Conservation (phyloP, 2,329 filamentous ascomycete species). For the Pyrenophora graminea region DNA sequence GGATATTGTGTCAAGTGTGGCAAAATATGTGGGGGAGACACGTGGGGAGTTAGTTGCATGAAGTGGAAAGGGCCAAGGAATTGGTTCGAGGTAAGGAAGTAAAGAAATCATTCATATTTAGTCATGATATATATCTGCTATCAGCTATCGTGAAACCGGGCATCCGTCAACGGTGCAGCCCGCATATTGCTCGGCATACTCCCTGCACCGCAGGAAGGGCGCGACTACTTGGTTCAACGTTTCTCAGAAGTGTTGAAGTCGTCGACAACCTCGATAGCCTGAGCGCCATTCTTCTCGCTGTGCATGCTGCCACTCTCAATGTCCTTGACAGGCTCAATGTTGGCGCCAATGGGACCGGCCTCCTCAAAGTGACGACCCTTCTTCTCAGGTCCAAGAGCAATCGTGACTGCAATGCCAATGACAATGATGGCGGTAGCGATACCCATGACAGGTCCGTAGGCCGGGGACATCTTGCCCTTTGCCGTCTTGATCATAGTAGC, state of each 20-base stretch:
- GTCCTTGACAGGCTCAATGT: slow-evolving; percentile 31
- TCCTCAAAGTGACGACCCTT: slow-evolving; percentile 71
- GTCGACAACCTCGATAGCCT: slow-evolving; percentile 26
- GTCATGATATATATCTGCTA: too few species aligned
- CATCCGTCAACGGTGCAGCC: too few species aligned
- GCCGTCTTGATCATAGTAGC: slow-evolving; percentile 52
- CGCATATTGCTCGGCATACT: too few species aligned
- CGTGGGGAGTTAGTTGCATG: too few species aligned
- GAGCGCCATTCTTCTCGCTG: slow-evolving; percentile 33
- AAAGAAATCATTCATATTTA: too few species aligned
- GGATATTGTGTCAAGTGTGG: too few species aligned
- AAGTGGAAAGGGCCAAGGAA: too few species aligned
- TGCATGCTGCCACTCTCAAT: slow-evolving; percentile 38
- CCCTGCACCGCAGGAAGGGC: too few species aligned
- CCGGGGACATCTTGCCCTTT: slow-evolving; percentile 64
- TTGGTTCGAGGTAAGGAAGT: too few species aligned
- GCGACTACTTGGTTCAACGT: not conserved
- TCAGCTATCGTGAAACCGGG: too few species aligned
- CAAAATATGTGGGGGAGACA: too few species aligned
- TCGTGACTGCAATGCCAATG: slow-evolving; percentile 68
- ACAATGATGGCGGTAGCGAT: slow-evolving; percentile 78
- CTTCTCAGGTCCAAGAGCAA: slow-evolving; percentile 74
- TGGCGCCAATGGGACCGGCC: slow-evolving; percentile 57
- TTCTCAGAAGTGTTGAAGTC: slow-evolving; percentile 11
- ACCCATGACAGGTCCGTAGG: slow-evolving; percentile 76